Evolutionary conservation across 345 rosid genomes (phyloP), one percentile per base, ranked within the genome.

Genomic region (Brassica carinata): DNA sequence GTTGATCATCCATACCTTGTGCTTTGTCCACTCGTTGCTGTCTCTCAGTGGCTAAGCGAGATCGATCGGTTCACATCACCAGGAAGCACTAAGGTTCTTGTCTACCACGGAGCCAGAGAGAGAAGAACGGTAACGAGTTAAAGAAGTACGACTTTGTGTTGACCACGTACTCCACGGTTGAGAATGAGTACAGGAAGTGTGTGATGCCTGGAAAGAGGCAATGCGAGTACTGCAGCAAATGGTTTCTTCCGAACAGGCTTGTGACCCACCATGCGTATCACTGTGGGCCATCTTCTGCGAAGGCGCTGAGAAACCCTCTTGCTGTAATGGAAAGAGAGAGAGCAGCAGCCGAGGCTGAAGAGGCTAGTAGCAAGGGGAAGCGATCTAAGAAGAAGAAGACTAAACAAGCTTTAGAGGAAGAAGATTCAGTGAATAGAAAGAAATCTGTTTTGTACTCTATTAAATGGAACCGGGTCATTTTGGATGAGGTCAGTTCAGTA

Each of bases 1-100:
- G 97, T 96, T 82, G 94, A 91, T 86, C 99, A 96, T 85, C 99
- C 97, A 67, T 95, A 93, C 86, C 98, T 96, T 71, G 99, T 96
- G 4, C 76, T 96, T 53, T 96, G 99, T 81, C 99, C 99, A 38
- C 77, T 93, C 67, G 98, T 89, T 76, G 98, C 99, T 75, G 94
- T 96, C 74, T 88, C 84, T 79, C 98, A 93, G 81, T 96, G 99
- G 99, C 87, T 85, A 8, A 77, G 67, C 79, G 99, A 96, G 88
- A 89, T 96, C 59, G 85, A 77, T 14, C 87, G 88, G 75, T 96
- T 90, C 87, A 96, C 99, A 33, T 77, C 85, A 10, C 80, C 72
- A 40, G 97, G 97, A 85, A 91, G 98, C 87, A 85, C 90, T 33
- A 90, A 86, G 80, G 96, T 93, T 6, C 84, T 93, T 79, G 84